Evolutionary conservation across 73 alveolate species (phyloP), one percentile per base, ranked within the genome.

Genomic region (Loxodes magnus): DNA sequence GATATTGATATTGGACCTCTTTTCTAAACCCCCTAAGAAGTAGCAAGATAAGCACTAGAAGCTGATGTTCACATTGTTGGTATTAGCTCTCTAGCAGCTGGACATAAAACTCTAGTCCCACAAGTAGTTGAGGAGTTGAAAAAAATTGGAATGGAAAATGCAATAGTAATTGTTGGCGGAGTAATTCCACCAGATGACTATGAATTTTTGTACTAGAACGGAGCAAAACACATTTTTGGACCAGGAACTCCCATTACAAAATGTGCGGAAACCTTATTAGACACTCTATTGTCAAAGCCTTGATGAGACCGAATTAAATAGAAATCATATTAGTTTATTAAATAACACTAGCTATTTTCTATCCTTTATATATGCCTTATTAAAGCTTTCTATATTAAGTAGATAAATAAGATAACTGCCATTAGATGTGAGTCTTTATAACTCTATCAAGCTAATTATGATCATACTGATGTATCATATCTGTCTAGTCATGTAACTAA

Each of bases 1-100:
- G 88, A 74, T 50, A 82, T 74, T 33, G 88, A 74, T 68, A 59
- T 74, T 15, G 88, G 88, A 5, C 77, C 82, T 17, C 74, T 74
- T 36, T 74, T 74, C 70, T 55, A 51, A 14, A 74, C 88, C 12
- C 88, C 88, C 16, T 81, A 74, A 26, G 88, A 74, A 55, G 82
- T 74, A 20, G 88, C 88, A 6, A 20, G 69, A 5, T 68, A 74
- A 42, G 88, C 88, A 37, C 34, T 74, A 31, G 82, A 58, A 36
- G 57, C 75, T 67, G 88, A 74, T 58, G 88, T 74, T 28, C 88
- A 74, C 29, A 48, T 67, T 2, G 77, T 74, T 9, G 88, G 88
- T 29, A 68, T 74, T 23, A 36, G 70, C 53, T 71, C 82, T 19
- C 63, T 65, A 28, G 88, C 88, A 6, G 88, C 88, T 27, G 88